Base-by-base conservation (phyloP, 2,329 filamentous ascomycete genomes). In the Botrytis fabae region DNA sequence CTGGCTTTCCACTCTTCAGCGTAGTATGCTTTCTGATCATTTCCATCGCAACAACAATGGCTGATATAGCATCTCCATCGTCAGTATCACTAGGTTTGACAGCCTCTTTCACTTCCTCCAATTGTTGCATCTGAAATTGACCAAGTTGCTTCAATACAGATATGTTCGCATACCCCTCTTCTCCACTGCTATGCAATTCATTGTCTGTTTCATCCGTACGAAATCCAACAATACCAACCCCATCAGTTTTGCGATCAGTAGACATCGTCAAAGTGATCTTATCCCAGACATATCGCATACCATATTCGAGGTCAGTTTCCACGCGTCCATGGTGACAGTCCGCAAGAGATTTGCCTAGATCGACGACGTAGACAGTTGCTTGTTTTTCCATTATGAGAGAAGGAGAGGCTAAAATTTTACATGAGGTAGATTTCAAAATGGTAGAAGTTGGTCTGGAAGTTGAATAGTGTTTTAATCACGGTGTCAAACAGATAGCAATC, bases 281-380 rank as follows among this genome's bases (percentile, higher is more conserved):
- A 85, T 98, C 95, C 95, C 95, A 99, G 68, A 98, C 88, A 83
- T 97, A 99, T 75, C 90, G 89, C 89, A 98, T 91, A 65, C 90
- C 89, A 90, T 92, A 99, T 74, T 98, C 93, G 28, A 99, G 88
- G 81, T 98, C 92, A 4, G 92, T 92, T 81, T 95, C 89, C 32
- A 85, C 81, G 77, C 96, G 90, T 40, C 92, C 93, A 83, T 89
- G 86, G 78, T 90, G 88, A 78, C 85, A 87, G 80, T 92, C 85
- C 73, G 87, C 91, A 93, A 97, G 98, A n/a, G 95, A 93, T 79
- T 85, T 86, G 73, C 94, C 95, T 38, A 98, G 85, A 83, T 99
- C 96, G 74, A 99, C 84, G 78, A 99, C 92, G 82, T 96, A 99
- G 61, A 98, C 89, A 0, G 92, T 96, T 14, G 94, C 94, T 84